Conservation (phyloP, 495 filamentous ascomycete species). For the Amphirosellinia nigrospora region DNA sequence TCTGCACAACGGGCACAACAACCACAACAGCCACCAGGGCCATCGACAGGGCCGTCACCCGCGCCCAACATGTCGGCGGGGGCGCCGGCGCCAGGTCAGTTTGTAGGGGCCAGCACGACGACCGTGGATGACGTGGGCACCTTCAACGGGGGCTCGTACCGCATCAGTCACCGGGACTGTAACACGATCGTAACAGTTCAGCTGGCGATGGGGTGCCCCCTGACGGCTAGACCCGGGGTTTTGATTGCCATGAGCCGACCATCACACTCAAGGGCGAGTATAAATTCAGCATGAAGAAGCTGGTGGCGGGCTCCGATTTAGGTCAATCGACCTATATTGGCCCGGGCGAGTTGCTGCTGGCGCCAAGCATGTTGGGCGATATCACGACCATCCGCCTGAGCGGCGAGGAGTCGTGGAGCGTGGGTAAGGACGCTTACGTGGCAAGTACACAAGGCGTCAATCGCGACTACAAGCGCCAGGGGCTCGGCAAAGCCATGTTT, state of each 20-base stretch:
- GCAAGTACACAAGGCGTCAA: constrained; percentile 76
- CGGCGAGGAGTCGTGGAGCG: constrained; percentile 75
- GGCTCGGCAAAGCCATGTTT: constrained; percentile 91
- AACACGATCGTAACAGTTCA: constrained; percentile 91
- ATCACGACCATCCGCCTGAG: constrained; percentile 78
- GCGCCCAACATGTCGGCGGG: constrained; percentile 39
- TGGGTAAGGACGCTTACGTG: constrained; percentile 82
- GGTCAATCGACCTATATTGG: constrained; percentile 82
- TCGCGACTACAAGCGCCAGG: constrained; percentile 85
- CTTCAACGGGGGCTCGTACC: constrained; percentile 94
- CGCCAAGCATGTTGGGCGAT: constrained; percentile 81
- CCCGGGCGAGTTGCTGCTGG: constrained; percentile 87
- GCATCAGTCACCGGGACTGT: constrained; percentile 89
- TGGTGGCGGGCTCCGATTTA: constrained; percentile 83
- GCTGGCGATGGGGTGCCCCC: constrained; percentile 84
- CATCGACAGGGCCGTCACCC: constrained; percentile 14
- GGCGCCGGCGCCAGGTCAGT: constrained; percentile 36
- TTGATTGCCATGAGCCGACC: constrained; percentile 93
- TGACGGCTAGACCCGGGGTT: constrained; percentile 80
- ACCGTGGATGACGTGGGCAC: constrained; percentile 84
- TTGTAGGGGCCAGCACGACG: constrained; percentile 38
- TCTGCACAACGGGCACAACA: constrained; percentile 32
- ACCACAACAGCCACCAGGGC: constrained; percentile 40
- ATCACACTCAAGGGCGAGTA: constrained; percentile 80
- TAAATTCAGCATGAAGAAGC: constrained; percentile 85